Evolutionary conservation across 2,329 filamentous ascomycete genomes (phyloP).

Genomic region (Pleomassaria siparia): DNA sequence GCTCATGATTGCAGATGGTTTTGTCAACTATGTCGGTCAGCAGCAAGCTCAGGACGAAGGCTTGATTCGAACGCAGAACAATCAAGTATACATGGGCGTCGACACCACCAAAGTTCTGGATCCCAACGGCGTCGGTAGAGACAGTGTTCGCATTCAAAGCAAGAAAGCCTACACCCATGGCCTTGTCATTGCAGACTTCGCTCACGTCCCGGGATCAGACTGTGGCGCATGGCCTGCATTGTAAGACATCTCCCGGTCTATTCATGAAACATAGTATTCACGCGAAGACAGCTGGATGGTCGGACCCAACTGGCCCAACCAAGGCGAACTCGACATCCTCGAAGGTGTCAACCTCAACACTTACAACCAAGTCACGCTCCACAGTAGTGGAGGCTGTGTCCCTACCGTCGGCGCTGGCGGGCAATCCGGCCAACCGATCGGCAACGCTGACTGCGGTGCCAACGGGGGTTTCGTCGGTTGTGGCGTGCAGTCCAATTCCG

Average conservation of each 20-base stretch:
- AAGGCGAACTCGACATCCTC: slow-evolving; percentile 40
- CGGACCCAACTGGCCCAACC: slow-evolving; percentile 43
- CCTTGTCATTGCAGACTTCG: slow-evolving; percentile 44
- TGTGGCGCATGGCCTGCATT: slow-evolving; percentile 46
- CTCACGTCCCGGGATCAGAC: slow-evolving; percentile 40
- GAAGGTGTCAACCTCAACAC: slow-evolving; percentile 43
- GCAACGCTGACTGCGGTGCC: slow-evolving; percentile 39
- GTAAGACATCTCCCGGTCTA: slow-evolving; percentile 15
- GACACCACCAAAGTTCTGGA: slow-evolving; percentile 32
- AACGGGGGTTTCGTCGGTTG: slow-evolving; percentile 39
- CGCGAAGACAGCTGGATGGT: slow-evolving; percentile 36
- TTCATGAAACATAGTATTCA: neutral
- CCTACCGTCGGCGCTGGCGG: slow-evolving; percentile 36
- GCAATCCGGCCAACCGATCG: slow-evolving; percentile 30
- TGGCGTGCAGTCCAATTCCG: slow-evolving; percentile 26
- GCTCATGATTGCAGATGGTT: slow-evolving; percentile 29
- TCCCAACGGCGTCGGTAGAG: slow-evolving; percentile 37
- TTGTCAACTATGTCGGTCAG: slow-evolving; percentile 40
- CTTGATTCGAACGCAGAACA: slow-evolving; percentile 33
- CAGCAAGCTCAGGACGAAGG: slow-evolving; percentile 36
- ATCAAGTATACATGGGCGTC: slow-evolving; percentile 44
- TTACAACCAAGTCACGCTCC: slow-evolving; percentile 42
- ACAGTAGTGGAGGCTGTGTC: slow-evolving; percentile 38
- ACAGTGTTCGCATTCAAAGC: slow-evolving; percentile 40
- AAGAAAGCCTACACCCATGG: slow-evolving; percentile 40